Evolutionary conservation across 2,329 filamentous ascomycete genomes (phyloP).

Genomic region (Septoria petroselini): DNA sequence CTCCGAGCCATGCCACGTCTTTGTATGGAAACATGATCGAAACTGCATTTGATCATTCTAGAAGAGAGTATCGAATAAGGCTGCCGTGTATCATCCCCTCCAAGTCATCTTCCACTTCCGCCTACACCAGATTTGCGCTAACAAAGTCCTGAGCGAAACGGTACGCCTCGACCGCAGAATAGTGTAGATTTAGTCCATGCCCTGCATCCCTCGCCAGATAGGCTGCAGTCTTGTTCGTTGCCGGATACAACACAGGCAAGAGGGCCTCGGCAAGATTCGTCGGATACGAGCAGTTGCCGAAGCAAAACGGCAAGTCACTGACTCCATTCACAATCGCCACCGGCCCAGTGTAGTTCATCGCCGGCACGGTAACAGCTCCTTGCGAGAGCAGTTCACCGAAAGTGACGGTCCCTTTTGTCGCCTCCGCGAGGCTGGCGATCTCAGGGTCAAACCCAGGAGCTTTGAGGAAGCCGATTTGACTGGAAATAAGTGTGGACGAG

Average conservation of each 20-base stretch:
- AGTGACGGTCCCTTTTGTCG: constrained; percentile 33
- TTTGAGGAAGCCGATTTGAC: constrained; percentile 37
- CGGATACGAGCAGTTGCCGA: constrained; percentile 34
- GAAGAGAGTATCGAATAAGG: too few relatives aligned
- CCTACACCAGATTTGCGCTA: background rate
- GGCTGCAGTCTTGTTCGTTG: constrained; percentile 20
- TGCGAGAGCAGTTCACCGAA: constrained; percentile 36
- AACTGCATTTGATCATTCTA: too few relatives aligned
- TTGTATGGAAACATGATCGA: too few relatives aligned
- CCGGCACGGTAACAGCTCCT: constrained; percentile 17
- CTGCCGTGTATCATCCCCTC: too few relatives aligned
- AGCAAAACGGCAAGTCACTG: constrained; percentile 35
- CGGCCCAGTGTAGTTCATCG: constrained; percentile 29
- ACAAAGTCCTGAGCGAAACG: background rate
- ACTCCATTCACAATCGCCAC: constrained; percentile 35
- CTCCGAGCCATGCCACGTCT: too few relatives aligned
- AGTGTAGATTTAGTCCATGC: constrained; percentile 38
- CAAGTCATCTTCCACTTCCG: too few relatives aligned
- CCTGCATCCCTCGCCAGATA: constrained; percentile 32
- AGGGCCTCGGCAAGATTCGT: constrained; percentile 27
- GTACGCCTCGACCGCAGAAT: constrained; percentile 31
- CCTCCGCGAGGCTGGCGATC: constrained; percentile 31
- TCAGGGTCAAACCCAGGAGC: constrained; percentile 33
- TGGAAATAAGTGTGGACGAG: constrained; percentile 24
- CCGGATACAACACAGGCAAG: constrained; percentile 27